Conservation (phyloP, 2,329 filamentous ascomycete species). For the Aspergillus brasiliensis region DNA sequence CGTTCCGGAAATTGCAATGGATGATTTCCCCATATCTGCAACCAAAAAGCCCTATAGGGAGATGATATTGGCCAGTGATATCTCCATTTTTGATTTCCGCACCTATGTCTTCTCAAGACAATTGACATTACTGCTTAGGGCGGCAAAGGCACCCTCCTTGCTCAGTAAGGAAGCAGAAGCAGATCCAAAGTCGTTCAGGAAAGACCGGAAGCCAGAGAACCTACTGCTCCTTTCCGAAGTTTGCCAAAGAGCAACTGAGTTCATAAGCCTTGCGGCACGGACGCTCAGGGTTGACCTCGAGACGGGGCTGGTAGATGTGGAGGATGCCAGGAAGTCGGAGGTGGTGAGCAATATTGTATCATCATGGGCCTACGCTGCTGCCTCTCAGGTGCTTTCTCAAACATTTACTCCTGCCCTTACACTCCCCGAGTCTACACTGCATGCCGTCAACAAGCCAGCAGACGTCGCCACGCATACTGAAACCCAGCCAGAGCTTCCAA, state of each 20-base stretch:
- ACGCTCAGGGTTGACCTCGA: constrained; percentile 78
- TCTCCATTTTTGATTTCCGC: constrained; percentile 93
- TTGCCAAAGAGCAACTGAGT: constrained; percentile 78
- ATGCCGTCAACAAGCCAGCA: constrained; percentile 28
- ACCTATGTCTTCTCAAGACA: constrained; percentile 93
- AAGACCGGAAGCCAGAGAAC: constrained; percentile 68
- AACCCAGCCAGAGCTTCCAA: constrained; percentile 34
- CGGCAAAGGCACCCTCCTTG: constrained; percentile 65
- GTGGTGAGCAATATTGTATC: constrained; percentile 51
- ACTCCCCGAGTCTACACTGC: constrained; percentile 40
- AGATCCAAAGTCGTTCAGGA: constrained; percentile 49
- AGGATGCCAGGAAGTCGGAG: constrained; percentile 34
- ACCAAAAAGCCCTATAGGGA: constrained; percentile 82
- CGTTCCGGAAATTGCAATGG: constrained; percentile 30
- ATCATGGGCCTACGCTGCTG: constrained; percentile 49
- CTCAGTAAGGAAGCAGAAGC: constrained; percentile 30
- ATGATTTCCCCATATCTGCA: constrained; percentile 49
- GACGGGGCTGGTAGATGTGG: constrained; percentile 56
- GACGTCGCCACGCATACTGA: constrained; percentile 26
- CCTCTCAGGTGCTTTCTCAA: constrained; percentile 46
- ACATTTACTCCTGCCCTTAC: constrained; percentile 40
- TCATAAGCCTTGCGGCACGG: constrained; percentile 77
- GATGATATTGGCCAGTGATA: constrained; percentile 89
- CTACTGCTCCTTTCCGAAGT: constrained; percentile 81
- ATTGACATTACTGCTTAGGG: constrained; percentile 74